A percentile compares a stretch with the other conserved stretches of the same genome.
Conservation (phyloP, 441 rosid genomes). For the Sinapis alba region DNA sequence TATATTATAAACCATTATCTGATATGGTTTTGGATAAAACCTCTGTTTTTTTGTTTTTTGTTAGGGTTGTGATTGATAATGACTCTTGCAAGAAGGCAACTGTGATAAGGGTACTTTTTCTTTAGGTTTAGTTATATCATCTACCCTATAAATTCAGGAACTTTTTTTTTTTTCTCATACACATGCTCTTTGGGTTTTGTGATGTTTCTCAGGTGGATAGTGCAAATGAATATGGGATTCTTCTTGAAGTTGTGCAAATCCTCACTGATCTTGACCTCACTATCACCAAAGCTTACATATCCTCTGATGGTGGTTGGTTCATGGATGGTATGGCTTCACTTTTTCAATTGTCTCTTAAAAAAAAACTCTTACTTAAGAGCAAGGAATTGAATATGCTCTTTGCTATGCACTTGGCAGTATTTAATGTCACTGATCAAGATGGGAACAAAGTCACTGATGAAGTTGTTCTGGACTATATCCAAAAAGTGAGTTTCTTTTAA, state of each 20-base stretch:
- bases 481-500: slow-evolving; percentile 54
- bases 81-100: slow-evolving; percentile 86
- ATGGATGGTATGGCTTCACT: slow-evolving; percentile 74
- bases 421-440: slow-evolving; percentile 80
- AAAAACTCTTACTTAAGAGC: not conserved
- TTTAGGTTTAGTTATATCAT: not conserved
- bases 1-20: not conserved
- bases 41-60: slow-evolving; percentile 15
- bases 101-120: slow-evolving; percentile 41
- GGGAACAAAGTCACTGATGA: slow-evolving; percentile 82
- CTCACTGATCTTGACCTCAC: slow-evolving; percentile 90
- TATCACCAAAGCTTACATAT: slow-evolving; percentile 82
- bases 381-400: slow-evolving; percentile 24
- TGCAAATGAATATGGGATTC: slow-evolving; percentile 88
- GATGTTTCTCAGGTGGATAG: slow-evolving; percentile 70
- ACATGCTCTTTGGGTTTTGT: not conserved
- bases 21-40: slow-evolving; percentile 23
- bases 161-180: not conserved
- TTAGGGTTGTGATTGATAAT: slow-evolving; percentile 85
- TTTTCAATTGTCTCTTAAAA: not conserved
- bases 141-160: not conserved
- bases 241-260: slow-evolving; percentile 91
- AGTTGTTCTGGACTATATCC: slow-evolving; percentile 71
- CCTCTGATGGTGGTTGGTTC: slow-evolving; percentile 97
- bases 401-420: slow-evolving; percentile 46